phyloP scores from a whole-genome alignment of 371 early-diverging fungal species.

The Mycotypha africana region DNA sequence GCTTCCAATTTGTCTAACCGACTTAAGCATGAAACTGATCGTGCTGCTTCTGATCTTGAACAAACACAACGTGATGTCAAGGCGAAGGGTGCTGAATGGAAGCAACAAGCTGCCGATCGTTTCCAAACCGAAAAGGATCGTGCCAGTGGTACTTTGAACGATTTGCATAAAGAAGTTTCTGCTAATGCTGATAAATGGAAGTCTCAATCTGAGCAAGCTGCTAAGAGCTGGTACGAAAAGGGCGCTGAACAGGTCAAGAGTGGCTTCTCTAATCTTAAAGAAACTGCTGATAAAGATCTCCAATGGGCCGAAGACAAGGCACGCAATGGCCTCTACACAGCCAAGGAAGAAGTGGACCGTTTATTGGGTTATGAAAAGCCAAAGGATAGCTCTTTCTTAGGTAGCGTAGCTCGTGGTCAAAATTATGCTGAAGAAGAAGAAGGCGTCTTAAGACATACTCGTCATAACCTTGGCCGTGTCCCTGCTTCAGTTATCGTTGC shows the following conservation, averaged over 20 bases:
- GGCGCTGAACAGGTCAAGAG: conserved; percentile 12
- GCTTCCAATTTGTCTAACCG: not conserved
- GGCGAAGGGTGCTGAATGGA: conserved; percentile 1
- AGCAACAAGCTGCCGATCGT: conserved; percentile 2
- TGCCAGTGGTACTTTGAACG: not conserved
- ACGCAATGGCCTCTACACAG: conserved; percentile 4
- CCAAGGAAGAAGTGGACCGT: conserved; percentile 13
- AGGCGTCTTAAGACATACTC: conserved; percentile 19
- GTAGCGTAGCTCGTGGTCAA: conserved; percentile 19
- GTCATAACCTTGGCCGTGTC: conserved; percentile 3
- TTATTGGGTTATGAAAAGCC: not conserved
- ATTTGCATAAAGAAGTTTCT: not conserved
- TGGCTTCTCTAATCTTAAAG: conserved; percentile 1
- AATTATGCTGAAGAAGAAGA: conserved; percentile 27
- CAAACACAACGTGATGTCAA: conserved; percentile 1
- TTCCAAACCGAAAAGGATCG: conserved; percentile 3
- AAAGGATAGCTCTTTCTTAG: not conserved
- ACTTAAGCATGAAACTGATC: conserved; percentile 7
- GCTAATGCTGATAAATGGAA: conserved; percentile 9
- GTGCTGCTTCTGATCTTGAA: conserved; percentile 1
- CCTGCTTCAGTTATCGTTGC: conserved; percentile 21
- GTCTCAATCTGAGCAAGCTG: conserved; percentile 6
- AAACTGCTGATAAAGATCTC: conserved; percentile 7
- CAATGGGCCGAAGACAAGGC: conserved; percentile 16
- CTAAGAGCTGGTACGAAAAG: conserved; percentile 12